Evolutionary conservation across 768 basidiomycete species (phyloP).

Genomic region (Amanita subjunquillea): DNA sequence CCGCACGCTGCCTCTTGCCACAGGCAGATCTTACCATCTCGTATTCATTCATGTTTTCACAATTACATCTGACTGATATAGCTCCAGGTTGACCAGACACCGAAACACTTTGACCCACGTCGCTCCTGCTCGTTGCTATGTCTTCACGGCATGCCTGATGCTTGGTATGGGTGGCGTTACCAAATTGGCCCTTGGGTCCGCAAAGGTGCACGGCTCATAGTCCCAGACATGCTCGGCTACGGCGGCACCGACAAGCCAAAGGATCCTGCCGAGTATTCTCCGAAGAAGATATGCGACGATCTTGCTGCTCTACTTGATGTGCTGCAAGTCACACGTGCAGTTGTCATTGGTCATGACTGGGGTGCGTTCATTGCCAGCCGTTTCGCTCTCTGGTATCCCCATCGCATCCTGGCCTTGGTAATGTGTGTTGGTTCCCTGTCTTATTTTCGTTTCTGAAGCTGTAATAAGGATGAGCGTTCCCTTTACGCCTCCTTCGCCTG

Average conservation of each 20-base stretch:
- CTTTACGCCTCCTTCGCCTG: constrained; percentile 46
- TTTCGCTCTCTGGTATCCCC: constrained; percentile 67
- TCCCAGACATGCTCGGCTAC: constrained; percentile 55
- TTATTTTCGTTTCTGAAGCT: not conserved
- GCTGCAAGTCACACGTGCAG: constrained; percentile 40
- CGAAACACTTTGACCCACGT: constrained; percentile 27
- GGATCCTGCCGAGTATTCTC: constrained; percentile 46
- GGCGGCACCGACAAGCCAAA: constrained; percentile 53
- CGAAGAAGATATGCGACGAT: constrained; percentile 49
- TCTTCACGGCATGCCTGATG: constrained; percentile 74
- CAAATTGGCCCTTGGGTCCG: constrained; percentile 65
- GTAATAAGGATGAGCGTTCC: constrained; percentile 50
- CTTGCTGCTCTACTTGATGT: constrained; percentile 55
- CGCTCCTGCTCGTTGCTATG: constrained; percentile 50
- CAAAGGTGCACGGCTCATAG: constrained; percentile 53
- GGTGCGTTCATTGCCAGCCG: constrained; percentile 54
- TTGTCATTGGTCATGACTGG: constrained; percentile 79
- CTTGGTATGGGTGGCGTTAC: constrained; percentile 66
- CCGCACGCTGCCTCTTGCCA: constrained; percentile 37
- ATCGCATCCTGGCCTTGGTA: constrained; percentile 45
- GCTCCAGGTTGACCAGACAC: constrained; percentile 46
- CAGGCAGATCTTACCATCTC: constrained; percentile 60
- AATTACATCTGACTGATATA: not conserved
- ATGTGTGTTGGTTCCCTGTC: constrained; percentile 31
- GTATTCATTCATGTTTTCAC: constrained; percentile 15